A percentile compares a stretch with the other conserved stretches of the same genome.
These are phyloP conservation scores for Crassisporium funariophilum DNA, from an alignment of 768 basidiomycete species.

Conservation along the genomic window DNA sequence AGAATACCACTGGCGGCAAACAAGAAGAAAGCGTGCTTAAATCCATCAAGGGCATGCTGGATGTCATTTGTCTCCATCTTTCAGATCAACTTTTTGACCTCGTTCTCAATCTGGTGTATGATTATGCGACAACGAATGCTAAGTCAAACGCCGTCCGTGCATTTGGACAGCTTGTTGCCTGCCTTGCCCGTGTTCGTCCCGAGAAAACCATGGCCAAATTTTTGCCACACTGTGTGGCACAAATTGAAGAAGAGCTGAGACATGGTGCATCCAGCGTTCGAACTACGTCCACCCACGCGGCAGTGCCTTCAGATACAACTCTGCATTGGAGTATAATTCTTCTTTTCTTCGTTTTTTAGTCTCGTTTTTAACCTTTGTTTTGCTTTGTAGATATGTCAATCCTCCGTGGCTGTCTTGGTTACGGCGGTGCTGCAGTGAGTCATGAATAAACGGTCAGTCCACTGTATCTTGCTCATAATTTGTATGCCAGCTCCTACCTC, in stretches of 20 bases:
- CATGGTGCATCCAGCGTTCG: constrained; percentile 88
- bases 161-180: constrained; percentile 85
- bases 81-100: constrained; percentile 82
- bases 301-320: constrained; percentile 83
- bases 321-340: constrained; percentile 83
- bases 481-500: constrained; percentile 57
- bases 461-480: constrained; percentile 7
- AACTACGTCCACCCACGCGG: constrained; percentile 74
- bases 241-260: constrained; percentile 84
- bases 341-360: not conserved
- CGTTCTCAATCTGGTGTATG: constrained; percentile 79
- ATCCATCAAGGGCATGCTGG: constrained; percentile 77
- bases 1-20: constrained; percentile 84
- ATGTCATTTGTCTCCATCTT: constrained; percentile 80
- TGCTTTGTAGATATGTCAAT: constrained; percentile 67
- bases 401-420: constrained; percentile 79
- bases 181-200: constrained; percentile 78
- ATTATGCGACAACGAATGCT: constrained; percentile 87
- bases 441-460: not conserved
- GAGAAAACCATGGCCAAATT: constrained; percentile 78
- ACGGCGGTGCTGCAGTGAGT: constrained; percentile 65
- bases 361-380: constrained; percentile 1
- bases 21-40: constrained; percentile 77
- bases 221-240: constrained; percentile 70
- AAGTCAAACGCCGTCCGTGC: constrained; percentile 91